Conservation (phyloP, 2,329 filamentous ascomycete genomes). For the Aspergillus eucalypticola region DNA sequence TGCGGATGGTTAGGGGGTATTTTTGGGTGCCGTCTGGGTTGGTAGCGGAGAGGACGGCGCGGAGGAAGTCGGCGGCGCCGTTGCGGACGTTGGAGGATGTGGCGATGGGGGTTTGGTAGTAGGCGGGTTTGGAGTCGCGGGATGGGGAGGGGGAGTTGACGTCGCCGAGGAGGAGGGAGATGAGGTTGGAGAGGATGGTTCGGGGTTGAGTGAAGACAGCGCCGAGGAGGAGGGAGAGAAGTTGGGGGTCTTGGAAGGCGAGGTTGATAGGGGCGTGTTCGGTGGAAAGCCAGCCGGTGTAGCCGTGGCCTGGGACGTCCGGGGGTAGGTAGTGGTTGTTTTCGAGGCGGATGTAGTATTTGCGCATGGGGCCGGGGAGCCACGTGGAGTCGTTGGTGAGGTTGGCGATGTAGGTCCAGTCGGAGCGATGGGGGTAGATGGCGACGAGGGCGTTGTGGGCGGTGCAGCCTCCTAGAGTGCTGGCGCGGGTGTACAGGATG, state of each 20-base stretch:
- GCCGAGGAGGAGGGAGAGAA: slow-evolving; percentile 55
- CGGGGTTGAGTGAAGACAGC: slow-evolving; percentile 54
- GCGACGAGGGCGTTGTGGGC: slow-evolving; percentile 63
- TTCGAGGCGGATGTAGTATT: slow-evolving; percentile 58
- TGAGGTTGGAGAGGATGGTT: slow-evolving; percentile 47
- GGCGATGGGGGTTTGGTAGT: slow-evolving; percentile 61
- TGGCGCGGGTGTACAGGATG: slow-evolving; percentile 60
- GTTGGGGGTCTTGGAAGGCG: slow-evolving; percentile 54
- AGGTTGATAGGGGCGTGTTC: slow-evolving; percentile 47
- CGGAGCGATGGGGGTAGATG: slow-evolving; percentile 59
- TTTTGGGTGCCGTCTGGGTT: slow-evolving; percentile 33
- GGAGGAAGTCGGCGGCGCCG: slow-evolving; percentile 46
- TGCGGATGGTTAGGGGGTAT: slow-evolving; percentile 59
- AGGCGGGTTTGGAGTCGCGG: slow-evolving; percentile 52
- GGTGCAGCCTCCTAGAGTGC: slow-evolving; percentile 59
- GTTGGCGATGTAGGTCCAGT: slow-evolving; percentile 59
- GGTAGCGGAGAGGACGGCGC: slow-evolving; percentile 27
- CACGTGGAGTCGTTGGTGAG: slow-evolving; percentile 64
- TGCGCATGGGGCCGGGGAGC: slow-evolving; percentile 59
- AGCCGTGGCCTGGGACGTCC: slow-evolving; percentile 47
- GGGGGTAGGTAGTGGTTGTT: slow-evolving; percentile 53
- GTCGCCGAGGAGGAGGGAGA: slow-evolving; percentile 51
- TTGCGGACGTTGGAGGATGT: slow-evolving; percentile 34
- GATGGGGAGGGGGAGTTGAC: slow-evolving; percentile 50
- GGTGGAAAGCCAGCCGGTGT: slow-evolving; percentile 29